phyloP scores from a whole-genome alignment of 768 basidiomycete genomes.

The Thelephora ganbajun region DNA sequence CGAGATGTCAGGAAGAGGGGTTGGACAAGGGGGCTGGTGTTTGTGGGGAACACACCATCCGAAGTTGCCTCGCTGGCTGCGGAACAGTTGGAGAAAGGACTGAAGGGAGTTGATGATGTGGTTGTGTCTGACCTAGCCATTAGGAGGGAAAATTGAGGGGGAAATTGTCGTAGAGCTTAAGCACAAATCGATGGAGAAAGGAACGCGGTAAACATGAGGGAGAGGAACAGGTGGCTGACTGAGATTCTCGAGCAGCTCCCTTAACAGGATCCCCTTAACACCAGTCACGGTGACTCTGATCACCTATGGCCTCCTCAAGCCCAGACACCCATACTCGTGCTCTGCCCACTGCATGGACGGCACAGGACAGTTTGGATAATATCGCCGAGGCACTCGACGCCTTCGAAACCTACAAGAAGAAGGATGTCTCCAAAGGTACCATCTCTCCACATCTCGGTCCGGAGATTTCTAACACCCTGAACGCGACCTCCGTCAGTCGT shows the following conservation, averaged over 20 bases:
- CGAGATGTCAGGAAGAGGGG: background rate
- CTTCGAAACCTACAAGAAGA: constrained; percentile 77
- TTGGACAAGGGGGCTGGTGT: background rate
- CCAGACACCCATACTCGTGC: constrained; percentile 12
- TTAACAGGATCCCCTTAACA: background rate
- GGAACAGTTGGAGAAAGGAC: constrained; percentile 22
- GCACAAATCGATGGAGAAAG: background rate
- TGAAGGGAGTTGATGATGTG: constrained; percentile 22
- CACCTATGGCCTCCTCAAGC: constrained; percentile 2
- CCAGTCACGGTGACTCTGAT: background rate
- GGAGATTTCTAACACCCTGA: background rate
- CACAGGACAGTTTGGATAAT: constrained; percentile 10
- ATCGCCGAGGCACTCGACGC: constrained; percentile 48
- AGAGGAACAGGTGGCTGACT: background rate
- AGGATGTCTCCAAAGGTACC: constrained; percentile 67
- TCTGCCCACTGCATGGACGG: constrained; percentile 16
- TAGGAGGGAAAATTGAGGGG: background rate
- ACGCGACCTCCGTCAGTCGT: constrained; percentile 44
- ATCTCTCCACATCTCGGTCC: too few species aligned
- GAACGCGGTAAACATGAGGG: background rate
- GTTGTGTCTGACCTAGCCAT: constrained; percentile 17
- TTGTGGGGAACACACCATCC: constrained; percentile 17
- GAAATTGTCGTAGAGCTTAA: background rate
- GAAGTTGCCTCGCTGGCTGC: constrained; percentile 21
- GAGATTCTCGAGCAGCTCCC: background rate